phyloP scores from a whole-genome alignment of 2,329 filamentous ascomycete genomes.

The Coniochaeta prunicola region DNA sequence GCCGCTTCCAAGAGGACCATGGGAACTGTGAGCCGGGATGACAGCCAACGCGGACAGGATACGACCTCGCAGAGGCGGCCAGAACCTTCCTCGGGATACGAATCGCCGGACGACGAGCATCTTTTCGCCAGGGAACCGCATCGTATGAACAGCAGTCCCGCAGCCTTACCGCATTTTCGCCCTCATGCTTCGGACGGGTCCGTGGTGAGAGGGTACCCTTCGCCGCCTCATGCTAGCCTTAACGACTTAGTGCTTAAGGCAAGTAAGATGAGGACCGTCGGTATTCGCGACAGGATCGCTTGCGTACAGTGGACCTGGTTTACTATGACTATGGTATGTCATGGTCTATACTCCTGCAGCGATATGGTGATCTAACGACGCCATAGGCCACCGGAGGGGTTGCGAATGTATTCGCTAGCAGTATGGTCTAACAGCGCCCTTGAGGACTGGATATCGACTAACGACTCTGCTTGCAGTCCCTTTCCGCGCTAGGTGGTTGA shows the following conservation, averaged over 20 bases:
- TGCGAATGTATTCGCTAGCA: conserved; percentile 43
- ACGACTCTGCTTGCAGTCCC: conserved; percentile 31
- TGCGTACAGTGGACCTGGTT: conserved; percentile 70
- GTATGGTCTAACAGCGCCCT: conserved; percentile 30
- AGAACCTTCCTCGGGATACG: background rate
- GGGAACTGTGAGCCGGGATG: background rate
- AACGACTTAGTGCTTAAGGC: conserved; percentile 9
- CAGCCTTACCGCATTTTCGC: background rate
- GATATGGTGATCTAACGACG: conserved; percentile 4
- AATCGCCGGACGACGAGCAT: background rate
- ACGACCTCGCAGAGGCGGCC: background rate
- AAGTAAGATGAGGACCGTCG: conserved; percentile 18
- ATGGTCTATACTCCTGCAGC: conserved; percentile 3
- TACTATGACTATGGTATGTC: conserved; percentile 51
- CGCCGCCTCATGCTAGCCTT: conserved; percentile 5
- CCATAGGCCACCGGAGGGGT: conserved; percentile 47
- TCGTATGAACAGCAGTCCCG: background rate
- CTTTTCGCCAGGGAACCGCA: background rate
- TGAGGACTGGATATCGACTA: conserved; percentile 3
- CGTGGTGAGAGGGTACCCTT: background rate
- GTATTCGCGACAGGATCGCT: conserved; percentile 41
- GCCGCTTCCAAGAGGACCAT: background rate
- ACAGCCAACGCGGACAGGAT: background rate
- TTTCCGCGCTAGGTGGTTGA: conserved; percentile 47
- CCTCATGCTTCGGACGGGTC: background rate